phyloP scores from a whole-genome alignment of 1,139 yeast genomes.

The Candida frijolesensis region DNA sequence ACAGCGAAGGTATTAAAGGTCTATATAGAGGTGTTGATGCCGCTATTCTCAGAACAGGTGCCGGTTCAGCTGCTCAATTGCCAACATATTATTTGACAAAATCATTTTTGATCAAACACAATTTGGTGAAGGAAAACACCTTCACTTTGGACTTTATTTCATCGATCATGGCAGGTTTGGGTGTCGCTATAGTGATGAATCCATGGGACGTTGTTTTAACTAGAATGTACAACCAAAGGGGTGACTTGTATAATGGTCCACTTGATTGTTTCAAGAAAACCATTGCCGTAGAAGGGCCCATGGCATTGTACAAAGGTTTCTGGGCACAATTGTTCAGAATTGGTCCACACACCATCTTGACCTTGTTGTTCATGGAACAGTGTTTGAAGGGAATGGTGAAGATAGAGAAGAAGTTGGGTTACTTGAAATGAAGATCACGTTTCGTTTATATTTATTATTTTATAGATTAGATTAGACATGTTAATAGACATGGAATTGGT shows the following conservation, averaged over 20 bases:
- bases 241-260: constrained; percentile 82
- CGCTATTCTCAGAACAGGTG: constrained; percentile 90
- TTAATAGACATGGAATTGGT: background rate
- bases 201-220: constrained; percentile 97
- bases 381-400: constrained; percentile 63
- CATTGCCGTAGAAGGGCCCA: constrained; percentile 75
- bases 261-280: constrained; percentile 87
- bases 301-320: constrained; percentile 92
- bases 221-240: constrained; percentile 92
- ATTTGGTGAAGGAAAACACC: constrained; percentile 60
- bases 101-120: constrained; percentile 48
- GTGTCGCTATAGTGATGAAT: constrained; percentile 94
- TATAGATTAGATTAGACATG: constrained; percentile 1
- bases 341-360: constrained; percentile 92
- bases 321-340: constrained; percentile 89
- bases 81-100: constrained; percentile 90
- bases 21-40: constrained; percentile 92
- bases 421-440: background rate
- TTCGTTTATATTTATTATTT: background rate
- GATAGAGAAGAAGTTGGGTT: constrained; percentile 19
- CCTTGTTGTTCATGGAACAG: constrained; percentile 93
- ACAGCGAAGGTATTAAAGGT: constrained; percentile 74
- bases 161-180: constrained; percentile 82
- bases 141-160: constrained; percentile 73
- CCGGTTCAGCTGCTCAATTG: constrained; percentile 92